Evolutionary conservation across 805 yeast species (phyloP).

Genomic region (Nakazawaea siamensis): DNA sequence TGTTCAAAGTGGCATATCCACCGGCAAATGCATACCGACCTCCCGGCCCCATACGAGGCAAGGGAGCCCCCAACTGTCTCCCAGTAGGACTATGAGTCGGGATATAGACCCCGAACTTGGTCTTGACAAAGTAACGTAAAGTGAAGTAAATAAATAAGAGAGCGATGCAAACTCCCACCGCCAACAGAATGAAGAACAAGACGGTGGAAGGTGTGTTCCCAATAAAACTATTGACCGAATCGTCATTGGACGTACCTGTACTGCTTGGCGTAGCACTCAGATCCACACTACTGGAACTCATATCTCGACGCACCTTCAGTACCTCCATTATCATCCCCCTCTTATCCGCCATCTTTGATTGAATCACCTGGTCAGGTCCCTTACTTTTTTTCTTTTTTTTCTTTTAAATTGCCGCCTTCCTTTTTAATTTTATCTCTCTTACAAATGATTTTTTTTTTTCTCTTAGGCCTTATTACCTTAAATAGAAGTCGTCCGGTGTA

Average conservation of each 20-base stretch:
- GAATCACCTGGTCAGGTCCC: too few relatives aligned
- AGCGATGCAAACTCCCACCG: conserved; percentile 54
- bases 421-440: too few relatives aligned
- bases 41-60: conserved; percentile 5
- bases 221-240: conserved; percentile 14
- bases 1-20: background rate
- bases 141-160: conserved; percentile 51
- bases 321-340: too few relatives aligned
- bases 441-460: too few relatives aligned
- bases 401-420: too few relatives aligned
- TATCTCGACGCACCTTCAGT: background rate
- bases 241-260: background rate
- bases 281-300: background rate
- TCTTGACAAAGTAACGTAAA: conserved; percentile 47
- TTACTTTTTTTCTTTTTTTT: too few relatives aligned
- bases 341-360: too few relatives aligned
- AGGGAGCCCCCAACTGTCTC: background rate
- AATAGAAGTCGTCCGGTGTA: too few relatives aligned
- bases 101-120: conserved; percentile 46
- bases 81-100: conserved; percentile 14
- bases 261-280: background rate
- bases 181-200: conserved; percentile 53
- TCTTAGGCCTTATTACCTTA: too few relatives aligned
- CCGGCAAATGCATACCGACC: conserved; percentile 10
- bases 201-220: conserved; percentile 53